These are phyloP conservation scores for Suillus subluteus DNA, from an alignment of 768 basidiomycete genomes.

Conservation along the genomic window DNA sequence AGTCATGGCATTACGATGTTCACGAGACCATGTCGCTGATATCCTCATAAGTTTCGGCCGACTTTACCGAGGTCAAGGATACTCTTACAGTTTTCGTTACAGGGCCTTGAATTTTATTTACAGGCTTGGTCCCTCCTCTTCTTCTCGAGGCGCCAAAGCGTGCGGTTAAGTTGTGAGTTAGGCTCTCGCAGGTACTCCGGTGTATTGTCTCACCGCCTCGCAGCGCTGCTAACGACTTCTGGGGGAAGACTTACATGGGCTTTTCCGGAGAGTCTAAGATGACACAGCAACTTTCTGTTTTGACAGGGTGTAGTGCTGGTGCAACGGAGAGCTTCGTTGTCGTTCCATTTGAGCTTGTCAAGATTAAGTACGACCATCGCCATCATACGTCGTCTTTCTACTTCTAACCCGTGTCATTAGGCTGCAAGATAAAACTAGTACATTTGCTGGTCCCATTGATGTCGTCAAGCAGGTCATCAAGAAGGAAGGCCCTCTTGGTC, in stretches of 20 bases:
- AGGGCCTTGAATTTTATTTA: not conserved
- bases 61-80: slow-evolving; percentile 77
- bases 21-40: slow-evolving; percentile 22
- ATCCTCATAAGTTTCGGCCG: slow-evolving; percentile 62
- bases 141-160: slow-evolving; percentile 97
- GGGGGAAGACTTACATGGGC: slow-evolving; percentile 80
- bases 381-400: slow-evolving; percentile 24
- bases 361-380: slow-evolving; percentile 62
- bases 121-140: slow-evolving; percentile 92
- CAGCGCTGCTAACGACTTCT: slow-evolving; percentile 90
- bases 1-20: slow-evolving; percentile 25
- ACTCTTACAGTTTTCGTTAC: not conserved
- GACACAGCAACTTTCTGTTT: slow-evolving; percentile 84
- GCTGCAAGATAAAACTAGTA: slow-evolving; percentile 91
- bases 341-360: slow-evolving; percentile 95
- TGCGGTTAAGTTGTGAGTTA: slow-evolving; percentile 87
- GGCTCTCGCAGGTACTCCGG: not conserved
- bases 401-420: slow-evolving; percentile 38
- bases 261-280: slow-evolving; percentile 77
- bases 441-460: slow-evolving; percentile 89
- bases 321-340: slow-evolving; percentile 96
- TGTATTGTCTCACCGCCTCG: slow-evolving; percentile 16
- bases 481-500: slow-evolving; percentile 80
- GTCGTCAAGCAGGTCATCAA: slow-evolving; percentile 80
- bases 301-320: slow-evolving; percentile 93